Conservation (phyloP, 805 yeast genomes). For the Ogataea degrootiae region DNA sequence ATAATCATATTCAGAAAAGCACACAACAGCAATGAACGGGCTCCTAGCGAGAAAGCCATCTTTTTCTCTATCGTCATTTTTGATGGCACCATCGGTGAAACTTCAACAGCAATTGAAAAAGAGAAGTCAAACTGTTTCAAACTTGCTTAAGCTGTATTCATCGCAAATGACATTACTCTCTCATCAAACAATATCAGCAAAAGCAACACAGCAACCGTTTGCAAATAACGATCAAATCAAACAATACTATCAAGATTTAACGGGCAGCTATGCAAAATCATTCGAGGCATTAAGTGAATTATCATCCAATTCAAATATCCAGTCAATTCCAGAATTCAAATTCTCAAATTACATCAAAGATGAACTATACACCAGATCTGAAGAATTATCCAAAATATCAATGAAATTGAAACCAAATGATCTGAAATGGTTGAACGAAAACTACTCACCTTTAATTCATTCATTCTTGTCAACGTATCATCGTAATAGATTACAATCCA, state of each 20-base stretch:
- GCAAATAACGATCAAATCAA: slow-evolving; percentile 2
- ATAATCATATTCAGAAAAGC: too few species aligned
- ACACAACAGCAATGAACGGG: background rate
- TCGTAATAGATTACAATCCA: slow-evolving; percentile 20
- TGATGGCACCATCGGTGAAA: background rate
- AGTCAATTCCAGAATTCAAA: slow-evolving; percentile 5
- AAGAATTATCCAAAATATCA: slow-evolving; percentile 15
- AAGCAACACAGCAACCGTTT: slow-evolving; percentile 3
- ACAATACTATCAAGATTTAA: slow-evolving; percentile 11
- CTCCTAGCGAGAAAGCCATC: slow-evolving; percentile 2
- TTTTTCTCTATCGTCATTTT: slow-evolving; percentile 5
- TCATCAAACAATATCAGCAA: background rate
- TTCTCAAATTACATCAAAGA: slow-evolving; percentile 12
- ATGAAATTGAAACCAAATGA: slow-evolving; percentile 11
- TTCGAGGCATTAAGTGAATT: slow-evolving; percentile 1
- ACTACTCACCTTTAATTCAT: slow-evolving; percentile 19
- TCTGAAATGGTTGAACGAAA: slow-evolving; percentile 13
- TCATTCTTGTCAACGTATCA: slow-evolving; percentile 22
- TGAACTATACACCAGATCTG: slow-evolving; percentile 14
- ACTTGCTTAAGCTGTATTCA: slow-evolving; percentile 4
- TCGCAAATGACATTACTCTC: slow-evolving; percentile 4
- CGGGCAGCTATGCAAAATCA: slow-evolving; percentile 6
- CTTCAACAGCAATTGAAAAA: slow-evolving; percentile 1
- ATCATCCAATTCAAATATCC: background rate
- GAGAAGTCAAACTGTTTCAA: background rate